These are phyloP conservation scores for Tetragonia tetragonoides DNA, from an alignment of 148 eudicot species.

Conservation along the genomic window DNA sequence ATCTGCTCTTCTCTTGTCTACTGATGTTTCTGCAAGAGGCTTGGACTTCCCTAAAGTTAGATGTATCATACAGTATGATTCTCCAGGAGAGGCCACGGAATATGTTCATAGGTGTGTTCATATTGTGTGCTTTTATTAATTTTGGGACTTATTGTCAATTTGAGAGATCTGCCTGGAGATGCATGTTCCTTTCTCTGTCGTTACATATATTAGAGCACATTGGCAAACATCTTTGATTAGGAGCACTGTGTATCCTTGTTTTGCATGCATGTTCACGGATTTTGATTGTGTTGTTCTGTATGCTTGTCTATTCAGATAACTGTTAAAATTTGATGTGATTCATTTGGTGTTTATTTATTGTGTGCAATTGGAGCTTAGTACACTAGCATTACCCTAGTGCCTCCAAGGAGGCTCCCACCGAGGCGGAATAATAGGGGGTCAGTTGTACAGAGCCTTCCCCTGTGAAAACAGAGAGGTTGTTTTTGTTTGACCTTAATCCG, in stretches of 20 bases:
- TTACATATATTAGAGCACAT: constrained; percentile 5
- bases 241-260: not conserved
- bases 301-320: not conserved
- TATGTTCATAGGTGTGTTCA: constrained; percentile 84
- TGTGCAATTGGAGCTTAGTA: not conserved
- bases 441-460: too few relatives aligned
- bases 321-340: not conserved
- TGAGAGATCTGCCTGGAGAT: not conserved
- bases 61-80: constrained; percentile 95
- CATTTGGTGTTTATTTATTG: not conserved
- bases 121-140: not conserved
- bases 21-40: constrained; percentile 95
- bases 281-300: constrained; percentile 11
- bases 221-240: not conserved
- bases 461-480: too few relatives aligned
- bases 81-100: constrained; percentile 98
- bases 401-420: too few relatives aligned
- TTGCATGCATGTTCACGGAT: not conserved
- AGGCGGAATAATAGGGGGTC: too few relatives aligned
- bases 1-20: constrained; percentile 86
- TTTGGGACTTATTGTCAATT: not conserved
- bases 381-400: too few relatives aligned
- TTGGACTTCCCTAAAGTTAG: constrained; percentile 89
- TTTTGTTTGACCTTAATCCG: too few relatives aligned
- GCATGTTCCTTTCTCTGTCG: not conserved